Base-by-base conservation (phyloP, 2,329 filamentous ascomycete species). In the Mariannaea elegans region DNA sequence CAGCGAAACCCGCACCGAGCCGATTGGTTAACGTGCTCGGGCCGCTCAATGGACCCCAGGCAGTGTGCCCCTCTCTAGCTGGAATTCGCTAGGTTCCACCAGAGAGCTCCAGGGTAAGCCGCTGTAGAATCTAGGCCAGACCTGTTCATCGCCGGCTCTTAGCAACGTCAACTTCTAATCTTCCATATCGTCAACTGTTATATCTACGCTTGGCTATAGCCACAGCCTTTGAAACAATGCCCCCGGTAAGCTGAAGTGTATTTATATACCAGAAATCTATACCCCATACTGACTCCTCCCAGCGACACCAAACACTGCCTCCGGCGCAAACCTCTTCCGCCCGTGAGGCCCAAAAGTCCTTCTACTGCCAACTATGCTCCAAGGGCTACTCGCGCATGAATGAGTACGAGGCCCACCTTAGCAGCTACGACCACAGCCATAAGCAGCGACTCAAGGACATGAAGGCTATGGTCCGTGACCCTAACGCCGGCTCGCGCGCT, bases 361-460 rank as follows among this genome's bases (percentile, higher is more conserved):
- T 96, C 79, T 93, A 91, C 79, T 96, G 90, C 81, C 86, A 89
- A 38, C 86, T 98, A 54, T 98, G 95, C 81, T 88, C 90, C 65
- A 98, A 98, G 79, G 94, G 94, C 70, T 99, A 98, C 78, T 88
- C 90, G 2, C 93, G 95, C 56, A 94, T 97, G 84, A 94, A 96
- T 73, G 94, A 98, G 75, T 97, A 96, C 76, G 94, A 98, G 77
- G 90, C 94, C 7, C 95, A 99, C 76, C 91, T 97, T 56, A 89
- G 89, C 64, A 95, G 91, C 71, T 98, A 98, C 77, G 95, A 98
- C 74, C 95, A 99, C 78, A 91, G 92, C 69, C 95, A 99, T 78
- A 94, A 93, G 75, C 93, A 96, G 80, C 90, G 92, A 48, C 85
- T 94, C 59, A 92, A 92, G 77, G 91, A 95, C 71, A 93, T 94